These are phyloP conservation scores for Septoria linicola DNA, from an alignment of 2,329 filamentous ascomycete genomes.

Conservation along the genomic window DNA sequence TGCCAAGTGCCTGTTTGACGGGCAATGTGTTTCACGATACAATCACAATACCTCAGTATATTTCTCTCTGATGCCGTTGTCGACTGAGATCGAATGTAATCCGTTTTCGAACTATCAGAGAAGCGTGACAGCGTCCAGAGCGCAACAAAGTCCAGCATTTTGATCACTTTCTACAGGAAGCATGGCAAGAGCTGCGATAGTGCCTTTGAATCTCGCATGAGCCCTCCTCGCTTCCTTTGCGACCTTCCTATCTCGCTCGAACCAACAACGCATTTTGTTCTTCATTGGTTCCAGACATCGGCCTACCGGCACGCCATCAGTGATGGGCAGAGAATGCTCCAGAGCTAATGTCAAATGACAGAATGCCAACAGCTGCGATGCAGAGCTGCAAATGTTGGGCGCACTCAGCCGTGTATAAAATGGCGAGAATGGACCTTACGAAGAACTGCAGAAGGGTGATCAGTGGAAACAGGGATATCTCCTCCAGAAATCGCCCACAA, in stretches of 20 bases:
- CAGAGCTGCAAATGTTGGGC: too few species aligned
- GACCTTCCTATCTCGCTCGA: not conserved
- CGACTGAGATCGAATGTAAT: not conserved
- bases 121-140: not conserved
- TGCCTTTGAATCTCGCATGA: not conserved
- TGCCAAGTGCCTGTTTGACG: not conserved
- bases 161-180: not conserved
- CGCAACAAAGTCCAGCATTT: not conserved
- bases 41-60: not conserved
- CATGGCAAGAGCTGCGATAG: not conserved
- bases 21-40: not conserved
- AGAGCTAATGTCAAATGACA: too few species aligned
- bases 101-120: not conserved
- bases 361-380: too few species aligned
- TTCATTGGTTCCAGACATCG: too few species aligned
- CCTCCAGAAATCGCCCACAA: too few species aligned
- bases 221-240: not conserved
- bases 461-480: too few species aligned
- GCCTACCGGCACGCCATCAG: too few species aligned
- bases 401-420: too few species aligned
- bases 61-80: not conserved
- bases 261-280: too few species aligned
- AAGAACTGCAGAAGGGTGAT: too few species aligned
- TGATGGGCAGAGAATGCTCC: too few species aligned
- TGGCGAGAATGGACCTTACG: too few species aligned